Conservation (phyloP, 169 alveolate species). For the Plasmodium knowlesi region DNA sequence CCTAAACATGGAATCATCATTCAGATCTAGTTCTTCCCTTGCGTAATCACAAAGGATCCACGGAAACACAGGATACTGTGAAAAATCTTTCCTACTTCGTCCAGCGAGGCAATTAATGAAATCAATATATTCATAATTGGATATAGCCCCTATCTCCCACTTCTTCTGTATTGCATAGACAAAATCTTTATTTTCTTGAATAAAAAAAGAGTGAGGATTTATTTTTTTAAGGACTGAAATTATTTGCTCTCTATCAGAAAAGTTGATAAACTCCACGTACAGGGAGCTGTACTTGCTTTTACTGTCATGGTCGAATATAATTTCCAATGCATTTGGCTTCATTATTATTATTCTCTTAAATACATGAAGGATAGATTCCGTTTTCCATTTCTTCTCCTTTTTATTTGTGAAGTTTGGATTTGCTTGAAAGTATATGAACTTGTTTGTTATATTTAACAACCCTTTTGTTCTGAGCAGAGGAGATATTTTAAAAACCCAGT, state of each 20-base stretch:
- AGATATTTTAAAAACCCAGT: conserved; percentile 85
- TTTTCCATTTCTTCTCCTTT: conserved; percentile 82
- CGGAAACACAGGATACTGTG: conserved; percentile 98
- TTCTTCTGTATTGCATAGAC: conserved; percentile 81
- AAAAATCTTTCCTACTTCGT: conserved; percentile 93
- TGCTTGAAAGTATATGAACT: conserved; percentile 86
- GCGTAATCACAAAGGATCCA: conserved; percentile 94
- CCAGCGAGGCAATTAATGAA: conserved; percentile 93
- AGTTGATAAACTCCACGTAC: conserved; percentile 82
- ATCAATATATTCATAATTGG: conserved; percentile 95
- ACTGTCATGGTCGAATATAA: conserved; percentile 85
- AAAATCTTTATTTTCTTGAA: conserved; percentile 83
- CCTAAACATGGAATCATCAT: conserved; percentile 86
- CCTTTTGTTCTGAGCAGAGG: conserved; percentile 87
- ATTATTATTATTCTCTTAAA: conserved; percentile 86
- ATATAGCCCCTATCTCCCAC: conserved; percentile 93
- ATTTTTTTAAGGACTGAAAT: conserved; percentile 77
- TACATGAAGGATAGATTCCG: conserved; percentile 80
- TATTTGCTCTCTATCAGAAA: conserved; percentile 82
- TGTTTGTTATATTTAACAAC: conserved; percentile 82
- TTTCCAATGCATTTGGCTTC: conserved; percentile 87
- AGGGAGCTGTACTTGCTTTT: conserved; percentile 82
- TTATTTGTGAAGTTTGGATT: conserved; percentile 88
- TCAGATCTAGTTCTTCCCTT: conserved; percentile 78
- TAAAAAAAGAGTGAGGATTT: conserved; percentile 77